Evolutionary conservation across 179 eudicot species (phyloP), one percentile per base, ranked within the genome.

Genomic region (Heliamphora pulchella): DNA sequence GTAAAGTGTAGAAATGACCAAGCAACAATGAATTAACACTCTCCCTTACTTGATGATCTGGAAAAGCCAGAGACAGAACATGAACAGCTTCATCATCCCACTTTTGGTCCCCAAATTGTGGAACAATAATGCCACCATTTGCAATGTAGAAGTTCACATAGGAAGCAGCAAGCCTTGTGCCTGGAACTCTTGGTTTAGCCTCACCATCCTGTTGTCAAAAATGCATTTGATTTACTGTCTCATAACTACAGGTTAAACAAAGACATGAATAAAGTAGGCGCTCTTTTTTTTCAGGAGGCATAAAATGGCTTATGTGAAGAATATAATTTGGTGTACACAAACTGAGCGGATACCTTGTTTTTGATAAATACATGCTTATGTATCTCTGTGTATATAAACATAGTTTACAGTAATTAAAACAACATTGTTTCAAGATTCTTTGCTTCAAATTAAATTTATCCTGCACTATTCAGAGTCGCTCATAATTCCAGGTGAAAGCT

Each of bases 81-180:
- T 87, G 87, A 76, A 92, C 81, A 48, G 98, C 98, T 91, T 93
- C 98, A 39, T 84, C 84, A 75, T 95, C 98, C 97, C 97, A 86
- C 82, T 92, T 92, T 68, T 86, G 84, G 81, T 95, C 98, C 82
- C 98, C 98, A 88, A 95, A 95, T 80, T 93, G 94, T 47, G 97
- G 98, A 39, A 88, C 72, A 63, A 95, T 95, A 50, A 95, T 92
- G 63, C 91, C 98, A 84, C 87, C 91, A 82, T 95, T 93, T 77
- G 98, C 95, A 79, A 95, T 86, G 84, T 93, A 95, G 87, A 93
- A 95, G 90, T 95, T 95, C 66, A 92, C 85, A 82, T 95, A 93
- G 11, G 98, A 92, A 81, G 98, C 98, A 78, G 98, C 98, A 82
- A 95, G 92, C 84, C 97, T 92, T 9, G 92, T 87, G 58, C 93